Evolutionary conservation across 2,329 filamentous ascomycete genomes (phyloP), one percentile per base, ranked within the genome.

Genomic region (Fusarium irregulare): DNA sequence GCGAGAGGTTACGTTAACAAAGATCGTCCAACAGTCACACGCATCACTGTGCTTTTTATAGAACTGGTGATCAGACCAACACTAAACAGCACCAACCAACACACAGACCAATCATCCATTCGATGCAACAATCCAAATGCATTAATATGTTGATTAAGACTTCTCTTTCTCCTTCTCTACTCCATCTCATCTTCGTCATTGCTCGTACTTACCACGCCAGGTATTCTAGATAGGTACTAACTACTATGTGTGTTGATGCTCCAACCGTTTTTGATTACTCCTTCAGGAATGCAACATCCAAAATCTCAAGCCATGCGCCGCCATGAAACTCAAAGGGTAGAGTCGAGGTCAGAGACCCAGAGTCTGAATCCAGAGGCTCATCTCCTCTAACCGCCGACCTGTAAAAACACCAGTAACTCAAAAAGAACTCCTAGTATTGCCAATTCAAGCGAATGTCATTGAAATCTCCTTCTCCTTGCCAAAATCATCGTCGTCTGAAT

Each of bases 401-500:
- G 32, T 56, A 59, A 71, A 71, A 71, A 72, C 69, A 70, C 68
- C 67, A 25, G 42, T 5, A 50, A 55, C 53, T 48, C 20, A 56
- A 54, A 62, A 60, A 27, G 23, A 55, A 54, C 42, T 59, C 61
- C 46, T n/a, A 27, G 42, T 53, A 42, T 59, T 41, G 50, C 32
- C 45, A 41, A 41, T 45, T 67, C 56, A 93, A 79, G 91, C 92
- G 87, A 95, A 95, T 68, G 91, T 93, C 91, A 95, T 92, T 32
- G 88, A 86, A 68, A 95, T 92, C 79, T 93, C 91, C 77, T 89
- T 88, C 78, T 93, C 91, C 75, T 87, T 86, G 20, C 89, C 90
- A 81, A 92, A 92, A 55, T 92, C 87, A 30, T 91, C 87, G 46
- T 93, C 90, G 47, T 87, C 85, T 11, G 88, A 84, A 54, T 88